Conservation (phyloP, 2,329 filamentous ascomycete genomes). For the Colletotrichum somersetense region DNA sequence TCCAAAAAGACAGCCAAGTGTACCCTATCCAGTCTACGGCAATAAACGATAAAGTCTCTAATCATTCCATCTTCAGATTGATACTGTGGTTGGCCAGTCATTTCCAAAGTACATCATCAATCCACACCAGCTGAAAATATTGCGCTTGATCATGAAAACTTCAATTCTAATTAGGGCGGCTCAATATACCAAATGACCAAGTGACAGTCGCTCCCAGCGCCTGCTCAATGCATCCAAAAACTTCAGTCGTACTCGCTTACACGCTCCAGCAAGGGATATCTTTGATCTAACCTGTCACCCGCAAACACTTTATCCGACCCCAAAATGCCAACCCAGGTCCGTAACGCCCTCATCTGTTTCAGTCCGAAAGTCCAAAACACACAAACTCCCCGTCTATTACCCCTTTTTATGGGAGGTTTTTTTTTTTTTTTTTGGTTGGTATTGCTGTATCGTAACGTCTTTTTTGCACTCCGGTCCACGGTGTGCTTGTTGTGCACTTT, state of each 20-base stretch:
- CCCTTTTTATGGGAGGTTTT: slow-evolving; percentile 15
- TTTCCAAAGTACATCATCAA: neutral
- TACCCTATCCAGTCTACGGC: no score
- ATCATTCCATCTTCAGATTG: neutral
- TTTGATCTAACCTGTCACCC: slow-evolving; percentile 22
- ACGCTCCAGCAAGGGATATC: slow-evolving; percentile 26
- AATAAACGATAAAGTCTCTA: no score
- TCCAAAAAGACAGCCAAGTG: neutral
- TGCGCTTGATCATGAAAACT: neutral
- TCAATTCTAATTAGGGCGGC: slow-evolving; percentile 35
- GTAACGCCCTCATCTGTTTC: slow-evolving; percentile 20
- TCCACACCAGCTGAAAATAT: neutral
- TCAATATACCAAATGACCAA: slow-evolving; percentile 11
- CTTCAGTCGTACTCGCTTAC: slow-evolving; percentile 15
- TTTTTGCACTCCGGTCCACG: slow-evolving; percentile 23
- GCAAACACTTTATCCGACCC: slow-evolving; percentile 15
- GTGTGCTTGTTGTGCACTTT: neutral
- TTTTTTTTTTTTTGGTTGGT: slow-evolving; percentile 7
- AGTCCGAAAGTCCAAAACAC: neutral
- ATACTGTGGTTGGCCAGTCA: neutral
- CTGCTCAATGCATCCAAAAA: slow-evolving; percentile 23
- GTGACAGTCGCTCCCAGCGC: slow-evolving; percentile 12
- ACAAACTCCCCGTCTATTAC: slow-evolving; percentile 35
- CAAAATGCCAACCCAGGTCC: neutral
- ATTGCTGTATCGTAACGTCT: slow-evolving; percentile 13